These are phyloP conservation scores for Colletotrichum orchidophilum DNA, from an alignment of 2,329 filamentous ascomycete species.

Conservation along the genomic window DNA sequence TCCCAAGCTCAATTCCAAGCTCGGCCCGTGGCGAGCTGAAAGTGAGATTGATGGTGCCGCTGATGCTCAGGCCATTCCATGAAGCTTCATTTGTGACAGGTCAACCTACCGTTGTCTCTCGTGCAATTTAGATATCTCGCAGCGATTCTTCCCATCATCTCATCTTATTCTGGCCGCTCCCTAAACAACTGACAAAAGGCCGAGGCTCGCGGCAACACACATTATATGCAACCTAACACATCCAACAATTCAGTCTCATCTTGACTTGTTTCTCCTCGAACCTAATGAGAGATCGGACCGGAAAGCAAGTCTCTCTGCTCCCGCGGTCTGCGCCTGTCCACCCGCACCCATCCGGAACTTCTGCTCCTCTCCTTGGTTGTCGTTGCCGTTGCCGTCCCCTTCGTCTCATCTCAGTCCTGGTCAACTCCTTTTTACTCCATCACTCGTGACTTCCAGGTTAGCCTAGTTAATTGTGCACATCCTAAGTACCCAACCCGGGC, in stretches of 20 bases:
- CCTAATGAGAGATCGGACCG: neutral
- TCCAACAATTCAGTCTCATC: conserved; percentile 19
- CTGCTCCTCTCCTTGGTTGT: neutral
- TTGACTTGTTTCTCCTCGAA: neutral
- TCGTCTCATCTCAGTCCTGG: neutral
- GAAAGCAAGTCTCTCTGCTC: neutral
- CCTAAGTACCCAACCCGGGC: too few species aligned
- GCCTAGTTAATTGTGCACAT: neutral
- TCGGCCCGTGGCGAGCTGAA: conserved; percentile 19
- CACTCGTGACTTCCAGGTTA: neutral
- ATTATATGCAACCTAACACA: conserved; percentile 18
- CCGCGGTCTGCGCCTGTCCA: too few species aligned
- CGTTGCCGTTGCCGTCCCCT: neutral
- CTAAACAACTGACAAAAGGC: neutral
- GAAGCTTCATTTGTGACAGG: neutral
- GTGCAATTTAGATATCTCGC: conserved; percentile 8
- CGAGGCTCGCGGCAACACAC: conserved; percentile 9
- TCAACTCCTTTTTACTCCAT: neutral
- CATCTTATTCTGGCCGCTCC: neutral
- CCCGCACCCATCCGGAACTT: too few species aligned
- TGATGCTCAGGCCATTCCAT: conserved; percentile 30
- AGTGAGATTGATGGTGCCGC: conserved; percentile 24
- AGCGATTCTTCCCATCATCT: neutral
- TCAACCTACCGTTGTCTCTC: neutral
- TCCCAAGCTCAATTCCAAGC: conserved; percentile 10